phyloP scores from a whole-genome alignment of 257 asterid genomes.

The Ilex aquifolium region DNA sequence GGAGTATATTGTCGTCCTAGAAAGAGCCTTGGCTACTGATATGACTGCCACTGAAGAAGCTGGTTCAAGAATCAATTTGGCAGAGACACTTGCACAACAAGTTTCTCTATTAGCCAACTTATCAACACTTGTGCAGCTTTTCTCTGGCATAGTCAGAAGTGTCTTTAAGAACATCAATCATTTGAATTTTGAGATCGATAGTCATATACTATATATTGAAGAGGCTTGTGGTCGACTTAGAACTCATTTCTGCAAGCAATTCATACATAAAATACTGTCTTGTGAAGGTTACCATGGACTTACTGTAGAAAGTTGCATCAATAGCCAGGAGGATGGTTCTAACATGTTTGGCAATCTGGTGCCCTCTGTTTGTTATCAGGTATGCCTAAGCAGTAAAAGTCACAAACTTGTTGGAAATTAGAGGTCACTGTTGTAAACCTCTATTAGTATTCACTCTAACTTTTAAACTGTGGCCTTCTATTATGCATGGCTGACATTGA shows the following conservation, averaged over 20 bases:
- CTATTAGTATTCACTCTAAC: not conserved
- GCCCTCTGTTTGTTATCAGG: constrained; percentile 71
- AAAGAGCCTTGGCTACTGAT: constrained; percentile 37
- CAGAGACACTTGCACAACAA: constrained; percentile 40
- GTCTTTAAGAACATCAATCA: constrained; percentile 31
- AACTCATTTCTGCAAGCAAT: constrained; percentile 41
- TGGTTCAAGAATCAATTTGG: constrained; percentile 26
- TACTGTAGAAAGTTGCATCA: constrained; percentile 21
- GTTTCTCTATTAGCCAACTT: constrained; percentile 51
- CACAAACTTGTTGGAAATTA: not conserved
- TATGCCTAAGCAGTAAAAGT: constrained; percentile 19
- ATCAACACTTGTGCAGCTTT: constrained; percentile 38
- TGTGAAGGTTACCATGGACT: constrained; percentile 29
- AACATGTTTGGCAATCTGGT: constrained; percentile 19
- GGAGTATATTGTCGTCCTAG: constrained; percentile 39
- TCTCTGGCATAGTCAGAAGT: constrained; percentile 33
- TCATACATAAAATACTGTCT: constrained; percentile 36
- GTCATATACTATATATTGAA: constrained; percentile 22
- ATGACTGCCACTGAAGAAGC: constrained; percentile 17
- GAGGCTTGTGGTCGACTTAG: constrained; percentile 33
- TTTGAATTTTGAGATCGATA: constrained; percentile 44
- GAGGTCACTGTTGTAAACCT: not conserved
- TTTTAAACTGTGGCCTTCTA: not conserved
- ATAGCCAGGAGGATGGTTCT: constrained; percentile 30
- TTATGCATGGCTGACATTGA: not conserved